A percentile compares a stretch with the other conserved stretches of the same genome.
Conservation (phyloP, 352 stramenopile species). For the Pythium angustatum region DNA sequence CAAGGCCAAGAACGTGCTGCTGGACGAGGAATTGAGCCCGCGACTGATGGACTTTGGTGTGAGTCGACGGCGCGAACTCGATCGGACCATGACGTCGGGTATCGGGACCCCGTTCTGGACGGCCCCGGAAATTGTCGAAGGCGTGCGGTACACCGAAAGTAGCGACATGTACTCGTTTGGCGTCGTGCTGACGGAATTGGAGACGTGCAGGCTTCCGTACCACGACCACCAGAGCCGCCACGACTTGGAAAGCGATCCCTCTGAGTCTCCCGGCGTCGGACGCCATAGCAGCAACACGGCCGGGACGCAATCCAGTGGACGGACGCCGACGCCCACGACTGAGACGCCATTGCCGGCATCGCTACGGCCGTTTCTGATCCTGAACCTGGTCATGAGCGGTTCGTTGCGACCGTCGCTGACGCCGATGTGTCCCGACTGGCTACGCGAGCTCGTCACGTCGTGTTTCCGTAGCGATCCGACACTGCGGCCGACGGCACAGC, state of each 20-base stretch:
- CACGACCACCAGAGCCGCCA: constrained; percentile 26
- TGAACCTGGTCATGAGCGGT: constrained; percentile 22
- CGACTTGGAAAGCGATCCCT: neutral
- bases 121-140: constrained; percentile 18
- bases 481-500: neutral
- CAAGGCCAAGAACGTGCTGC: constrained; percentile 27
- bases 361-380: constrained; percentile 23
- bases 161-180: constrained; percentile 25
- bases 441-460: constrained; percentile 1
- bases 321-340: neutral
- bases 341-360: neutral
- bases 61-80: constrained; percentile 4
- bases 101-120: constrained; percentile 27
- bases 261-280: neutral
- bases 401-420: constrained; percentile 15
- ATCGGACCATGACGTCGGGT: constrained; percentile 21
- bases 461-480: constrained; percentile 7
- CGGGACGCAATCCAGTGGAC: neutral
- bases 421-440: constrained; percentile 19
- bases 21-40: constrained; percentile 31
- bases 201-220: constrained; percentile 15
- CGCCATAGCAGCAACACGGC: neutral
- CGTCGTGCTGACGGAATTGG: constrained; percentile 23
- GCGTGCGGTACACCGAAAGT: constrained; percentile 17
- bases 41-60: constrained; percentile 54